These are phyloP conservation scores for Tulasnella sp. DNA, from an alignment of 768 basidiomycete species.

Conservation along the genomic window DNA sequence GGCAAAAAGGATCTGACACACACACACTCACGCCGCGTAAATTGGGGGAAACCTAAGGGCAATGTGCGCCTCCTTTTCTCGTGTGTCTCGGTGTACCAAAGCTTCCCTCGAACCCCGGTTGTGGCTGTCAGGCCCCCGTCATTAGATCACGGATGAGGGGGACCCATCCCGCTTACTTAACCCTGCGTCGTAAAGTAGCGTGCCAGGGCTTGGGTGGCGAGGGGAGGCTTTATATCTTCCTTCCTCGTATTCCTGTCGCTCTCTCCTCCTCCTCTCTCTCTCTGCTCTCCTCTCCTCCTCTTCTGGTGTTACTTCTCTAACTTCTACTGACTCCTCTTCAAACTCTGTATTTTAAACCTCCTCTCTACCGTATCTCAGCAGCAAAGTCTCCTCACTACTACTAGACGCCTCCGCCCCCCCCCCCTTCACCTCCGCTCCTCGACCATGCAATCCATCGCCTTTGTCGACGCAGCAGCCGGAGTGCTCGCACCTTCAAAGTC, in stretches of 20 bases:
- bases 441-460: neutral
- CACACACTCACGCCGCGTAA: neutral
- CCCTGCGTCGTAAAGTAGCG: neutral
- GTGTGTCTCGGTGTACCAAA: slow-evolving; percentile 11
- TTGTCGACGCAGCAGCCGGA: neutral
- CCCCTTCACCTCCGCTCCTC: neutral
- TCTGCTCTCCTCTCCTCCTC: neutral
- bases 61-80: neutral
- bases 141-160: slow-evolving; percentile 5
- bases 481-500: neutral
- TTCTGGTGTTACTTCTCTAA: neutral
- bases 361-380: neutral
- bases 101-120: slow-evolving; percentile 10
- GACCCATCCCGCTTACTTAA: neutral
- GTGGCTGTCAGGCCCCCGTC: neutral
- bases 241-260: neutral
- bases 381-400: neutral
- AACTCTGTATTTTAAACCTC: neutral
- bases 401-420: too few species aligned
- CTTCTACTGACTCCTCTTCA: neutral
- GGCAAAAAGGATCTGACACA: neutral
- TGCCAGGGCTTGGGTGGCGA: slow-evolving; percentile 3
- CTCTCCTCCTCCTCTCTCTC: neutral
- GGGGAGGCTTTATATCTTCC: neutral
- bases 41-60: neutral